These are phyloP conservation scores for Neoboletus brunneissimus DNA, from an alignment of 768 basidiomycete species.

Conservation along the genomic window DNA sequence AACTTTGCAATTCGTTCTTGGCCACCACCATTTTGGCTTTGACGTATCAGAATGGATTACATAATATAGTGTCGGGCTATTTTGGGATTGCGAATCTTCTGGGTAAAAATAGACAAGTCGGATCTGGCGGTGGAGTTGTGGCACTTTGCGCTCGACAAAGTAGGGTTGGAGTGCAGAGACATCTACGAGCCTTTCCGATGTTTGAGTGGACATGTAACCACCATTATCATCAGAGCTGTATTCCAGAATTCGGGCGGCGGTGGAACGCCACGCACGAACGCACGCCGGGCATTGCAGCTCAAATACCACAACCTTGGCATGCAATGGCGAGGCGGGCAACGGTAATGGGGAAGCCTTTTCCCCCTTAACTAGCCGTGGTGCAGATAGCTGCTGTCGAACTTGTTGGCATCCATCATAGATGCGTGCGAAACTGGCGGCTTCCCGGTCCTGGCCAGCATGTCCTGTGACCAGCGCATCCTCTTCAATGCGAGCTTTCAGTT, in stretches of 20 bases:
- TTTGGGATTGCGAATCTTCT: too few relatives aligned
- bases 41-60: too few relatives aligned
- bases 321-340: slow-evolving; percentile 38
- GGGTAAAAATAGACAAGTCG: neutral
- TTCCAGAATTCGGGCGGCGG: slow-evolving; percentile 32
- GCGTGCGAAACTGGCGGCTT: neutral
- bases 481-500: slow-evolving; percentile 30
- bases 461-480: slow-evolving; percentile 14
- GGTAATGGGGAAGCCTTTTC: slow-evolving; percentile 23
- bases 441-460: slow-evolving; percentile 7
- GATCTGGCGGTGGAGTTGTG: neutral
- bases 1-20: too few relatives aligned
- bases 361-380: neutral
- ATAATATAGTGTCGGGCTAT: neutral
- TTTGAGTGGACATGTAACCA: too few relatives aligned
- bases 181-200: too few relatives aligned
- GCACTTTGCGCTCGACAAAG: neutral
- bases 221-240: neutral
- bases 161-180: slow-evolving; percentile 27
- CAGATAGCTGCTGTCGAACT: neutral
- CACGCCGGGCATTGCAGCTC: slow-evolving; percentile 36
- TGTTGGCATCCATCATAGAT: neutral
- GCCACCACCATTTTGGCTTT: too few relatives aligned
- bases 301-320: slow-evolving; percentile 34
- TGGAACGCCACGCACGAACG: slow-evolving; percentile 39